These are phyloP conservation scores for Trichosporon coremiiforme DNA, from an alignment of 1,284 basidiomycete species.

Conservation along the genomic window DNA sequence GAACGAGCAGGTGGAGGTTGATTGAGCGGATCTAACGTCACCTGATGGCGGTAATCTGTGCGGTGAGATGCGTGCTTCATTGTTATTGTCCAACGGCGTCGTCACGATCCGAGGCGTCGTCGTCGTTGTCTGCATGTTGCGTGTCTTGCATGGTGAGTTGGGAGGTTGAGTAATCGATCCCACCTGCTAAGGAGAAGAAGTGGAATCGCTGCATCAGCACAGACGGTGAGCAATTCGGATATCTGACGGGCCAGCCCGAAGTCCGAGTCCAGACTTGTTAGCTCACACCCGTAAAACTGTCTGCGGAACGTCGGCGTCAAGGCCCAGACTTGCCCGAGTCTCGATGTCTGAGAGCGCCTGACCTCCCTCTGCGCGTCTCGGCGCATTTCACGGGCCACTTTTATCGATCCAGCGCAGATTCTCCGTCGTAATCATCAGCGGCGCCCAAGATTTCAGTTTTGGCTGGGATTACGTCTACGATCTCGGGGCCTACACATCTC, in stretches of 20 bases:
- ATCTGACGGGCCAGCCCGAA: background rate
- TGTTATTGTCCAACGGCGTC: background rate
- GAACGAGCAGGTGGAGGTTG: background rate
- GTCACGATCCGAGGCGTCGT: background rate
- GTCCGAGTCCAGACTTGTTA: background rate
- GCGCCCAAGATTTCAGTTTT: background rate
- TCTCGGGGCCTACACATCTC: background rate
- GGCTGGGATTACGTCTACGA: background rate
- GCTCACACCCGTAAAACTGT: background rate
- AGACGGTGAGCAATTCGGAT: background rate
- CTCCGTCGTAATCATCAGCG: background rate
- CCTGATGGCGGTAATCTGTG: background rate
- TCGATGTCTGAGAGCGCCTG: background rate
- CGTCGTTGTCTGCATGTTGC: background rate
- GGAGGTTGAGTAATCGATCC: background rate
- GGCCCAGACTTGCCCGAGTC: background rate
- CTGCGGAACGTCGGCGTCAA: background rate
- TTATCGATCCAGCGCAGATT: background rate
- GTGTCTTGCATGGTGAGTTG: background rate
- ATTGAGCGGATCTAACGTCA: background rate
- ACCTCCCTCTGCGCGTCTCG: background rate
- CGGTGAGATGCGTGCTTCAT: background rate
- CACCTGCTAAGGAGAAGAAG: too few relatives aligned
- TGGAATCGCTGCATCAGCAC: too few relatives aligned
- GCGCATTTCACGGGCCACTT: conserved; percentile 8